Conservation (phyloP, 2,329 filamentous ascomycete genomes). For the Colletotrichum cereale region DNA sequence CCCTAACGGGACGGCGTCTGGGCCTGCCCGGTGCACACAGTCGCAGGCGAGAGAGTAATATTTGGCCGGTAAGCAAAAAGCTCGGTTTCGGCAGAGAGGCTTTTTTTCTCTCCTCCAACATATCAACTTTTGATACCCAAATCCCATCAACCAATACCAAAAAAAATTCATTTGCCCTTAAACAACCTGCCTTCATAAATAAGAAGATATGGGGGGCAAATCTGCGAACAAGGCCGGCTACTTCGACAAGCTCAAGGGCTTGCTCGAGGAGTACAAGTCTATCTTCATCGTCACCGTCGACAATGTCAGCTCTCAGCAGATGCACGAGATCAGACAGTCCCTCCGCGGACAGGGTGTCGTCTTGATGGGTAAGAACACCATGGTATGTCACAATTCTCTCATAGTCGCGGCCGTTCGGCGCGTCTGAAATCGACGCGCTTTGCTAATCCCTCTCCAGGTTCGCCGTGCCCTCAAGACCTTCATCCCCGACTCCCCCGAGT, state of each 20-base stretch:
- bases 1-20: slow-evolving; percentile 50
- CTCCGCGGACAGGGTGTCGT: slow-evolving; percentile 94
- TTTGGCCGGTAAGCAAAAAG: slow-evolving; percentile 35
- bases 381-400: slow-evolving; percentile 71
- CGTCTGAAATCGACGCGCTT: not conserved
- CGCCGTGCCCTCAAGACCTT: slow-evolving; percentile 98
- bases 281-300: slow-evolving; percentile 98
- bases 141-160: slow-evolving; percentile 39
- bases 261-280: slow-evolving; percentile 96
- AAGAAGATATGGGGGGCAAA: slow-evolving; percentile 99
- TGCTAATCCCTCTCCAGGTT: slow-evolving; percentile 65
- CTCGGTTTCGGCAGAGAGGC: slow-evolving; percentile 6
- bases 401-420: not conserved
- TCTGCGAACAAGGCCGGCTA: slow-evolving; percentile 92
- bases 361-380: slow-evolving; percentile 99
- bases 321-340: slow-evolving; percentile 98
- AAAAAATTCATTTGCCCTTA: slow-evolving; percentile 77
- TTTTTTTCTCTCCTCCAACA: slow-evolving; percentile 19
- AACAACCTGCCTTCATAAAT: slow-evolving; percentile 95
- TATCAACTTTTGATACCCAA: slow-evolving; percentile 41
- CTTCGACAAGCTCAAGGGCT: slow-evolving; percentile 99
- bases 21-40: slow-evolving; percentile 11
- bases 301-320: slow-evolving; percentile 99
- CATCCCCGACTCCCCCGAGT: slow-evolving; percentile 90
- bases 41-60: slow-evolving; percentile 26